Base-by-base conservation (phyloP, 2,329 filamentous ascomycete genomes). In the Sclerotiophoma versabilis region DNA sequence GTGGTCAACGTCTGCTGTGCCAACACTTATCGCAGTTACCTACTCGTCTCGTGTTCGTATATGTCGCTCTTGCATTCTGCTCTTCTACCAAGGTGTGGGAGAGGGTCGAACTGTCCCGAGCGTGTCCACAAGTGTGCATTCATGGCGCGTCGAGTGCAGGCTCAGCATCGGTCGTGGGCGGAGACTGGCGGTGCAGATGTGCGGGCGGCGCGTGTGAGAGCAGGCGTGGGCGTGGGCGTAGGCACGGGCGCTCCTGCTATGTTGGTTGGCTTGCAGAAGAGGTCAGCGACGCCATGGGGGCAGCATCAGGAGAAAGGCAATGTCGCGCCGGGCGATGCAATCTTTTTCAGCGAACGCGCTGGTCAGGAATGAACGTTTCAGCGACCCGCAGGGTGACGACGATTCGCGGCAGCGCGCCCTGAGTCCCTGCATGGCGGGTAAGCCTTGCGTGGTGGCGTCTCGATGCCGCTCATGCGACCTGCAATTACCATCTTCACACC, bases 11-110 rank as follows among this genome's bases (percentile, higher is more conserved):
- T 29, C 14, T 39, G 12, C 10, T 14, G 2, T 11, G 10, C 11
- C 33, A 12, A 19, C 17, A 15, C n/a, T 5, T 15, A 34, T 2
- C 12, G 8, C 26, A 20, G 17, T 11, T 73, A 77, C 80, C 80
- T 50, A 70, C 75, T 58, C 74, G 44, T 59, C 39, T 64, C 62
- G 2, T 63, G 45, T 26, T 64, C 62, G 14, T 50, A 44, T 23
- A 38, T 41, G 14, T 62, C 59, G 53, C 57, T 60, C 38, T 46
- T 52, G 48, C 62, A 64, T 8, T 57, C 56, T 36, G 34, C 39
- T 23, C 39, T 25, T 22, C 29, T 54, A 11, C 22, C 34, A 4
- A 54, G 27, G 23, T 49, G 39, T 29, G 51, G 45, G n/a, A 54
- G 15, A 15, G 26, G 39, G 23, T 45, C 29, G 27, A 30, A 39